phyloP scores from a whole-genome alignment of 169 alveolate genomes.

The Plasmodium adleri region DNA sequence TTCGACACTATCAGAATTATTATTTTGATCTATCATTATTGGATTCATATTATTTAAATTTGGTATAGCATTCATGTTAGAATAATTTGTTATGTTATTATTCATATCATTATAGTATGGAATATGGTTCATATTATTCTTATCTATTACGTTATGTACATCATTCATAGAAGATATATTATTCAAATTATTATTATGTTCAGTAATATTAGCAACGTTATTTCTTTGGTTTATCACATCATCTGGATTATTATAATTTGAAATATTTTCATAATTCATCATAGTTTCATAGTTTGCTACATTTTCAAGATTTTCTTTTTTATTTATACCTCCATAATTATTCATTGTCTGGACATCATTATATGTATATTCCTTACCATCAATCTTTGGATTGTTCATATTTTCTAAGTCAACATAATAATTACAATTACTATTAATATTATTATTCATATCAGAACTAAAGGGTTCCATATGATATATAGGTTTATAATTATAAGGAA shows the following conservation, averaged over 20 bases:
- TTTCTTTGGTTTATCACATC: neutral
- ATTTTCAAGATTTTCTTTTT: too few species aligned
- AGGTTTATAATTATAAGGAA: neutral
- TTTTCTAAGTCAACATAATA: neutral
- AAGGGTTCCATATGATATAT: neutral
- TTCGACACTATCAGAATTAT: neutral
- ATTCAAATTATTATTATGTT: neutral
- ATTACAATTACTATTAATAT: neutral
- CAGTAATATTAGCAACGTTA: neutral
- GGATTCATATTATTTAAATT: constrained; percentile 5
- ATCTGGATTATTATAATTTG: too few species aligned
- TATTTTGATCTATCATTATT: neutral
- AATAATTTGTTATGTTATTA: neutral
- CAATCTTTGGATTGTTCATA: neutral
- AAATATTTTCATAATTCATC: too few species aligned
- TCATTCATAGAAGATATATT: neutral
- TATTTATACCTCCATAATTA: too few species aligned
- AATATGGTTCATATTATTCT: neutral
- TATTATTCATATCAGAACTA: neutral
- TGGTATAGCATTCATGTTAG: neutral
- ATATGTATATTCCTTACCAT: neutral
- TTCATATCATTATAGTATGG: neutral
- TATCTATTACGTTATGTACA: neutral
- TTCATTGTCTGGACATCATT: neutral
- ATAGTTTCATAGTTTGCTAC: too few species aligned